Evolutionary conservation across 192 early-diverging fungal genomes (phyloP).

Genomic region (Oehlia diaphana): DNA sequence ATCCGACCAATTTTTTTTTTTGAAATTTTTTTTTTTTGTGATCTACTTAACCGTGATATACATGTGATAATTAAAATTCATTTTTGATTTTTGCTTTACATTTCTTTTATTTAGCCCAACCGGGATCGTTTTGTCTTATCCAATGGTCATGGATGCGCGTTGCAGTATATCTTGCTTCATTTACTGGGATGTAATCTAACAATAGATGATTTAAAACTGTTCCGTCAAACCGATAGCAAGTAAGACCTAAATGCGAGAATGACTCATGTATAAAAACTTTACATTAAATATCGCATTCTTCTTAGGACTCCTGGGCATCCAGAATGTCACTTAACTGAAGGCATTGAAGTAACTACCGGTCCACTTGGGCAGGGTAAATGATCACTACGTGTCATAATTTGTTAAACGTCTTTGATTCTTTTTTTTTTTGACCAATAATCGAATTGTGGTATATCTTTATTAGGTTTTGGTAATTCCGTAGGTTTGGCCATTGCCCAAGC

Average conservation of each 20-base stretch:
- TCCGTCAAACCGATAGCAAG: conserved; percentile 82
- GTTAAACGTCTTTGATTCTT: neutral
- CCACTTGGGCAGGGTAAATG: conserved; percentile 45
- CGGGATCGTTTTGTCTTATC: conserved; percentile 98
- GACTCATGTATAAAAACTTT: neutral
- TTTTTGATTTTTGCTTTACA: neutral
- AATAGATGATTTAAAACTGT: conserved; percentile 88
- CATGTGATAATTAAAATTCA: neutral
- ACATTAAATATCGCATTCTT: neutral
- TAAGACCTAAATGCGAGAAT: conserved; percentile 41
- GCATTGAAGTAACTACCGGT: conserved; percentile 93
- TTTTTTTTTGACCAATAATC: neutral
- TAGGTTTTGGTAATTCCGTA: conserved; percentile 84
- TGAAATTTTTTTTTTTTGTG: no score
- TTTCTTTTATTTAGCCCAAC: conserved; percentile 56
- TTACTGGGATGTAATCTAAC: conserved; percentile 84
- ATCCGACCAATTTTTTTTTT: neutral
- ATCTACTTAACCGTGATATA: neutral
- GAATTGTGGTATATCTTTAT: neutral
- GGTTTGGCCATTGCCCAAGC: conserved; percentile 90
- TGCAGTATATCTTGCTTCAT: conserved; percentile 91
- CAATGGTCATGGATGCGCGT: conserved; percentile 94
- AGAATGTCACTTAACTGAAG: conserved; percentile 81
- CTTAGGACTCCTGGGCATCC: conserved; percentile 94
- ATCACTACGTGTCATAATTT: neutral